phyloP scores from a whole-genome alignment of 139 green algal genomes.

The Picochlorum costavermella region DNA sequence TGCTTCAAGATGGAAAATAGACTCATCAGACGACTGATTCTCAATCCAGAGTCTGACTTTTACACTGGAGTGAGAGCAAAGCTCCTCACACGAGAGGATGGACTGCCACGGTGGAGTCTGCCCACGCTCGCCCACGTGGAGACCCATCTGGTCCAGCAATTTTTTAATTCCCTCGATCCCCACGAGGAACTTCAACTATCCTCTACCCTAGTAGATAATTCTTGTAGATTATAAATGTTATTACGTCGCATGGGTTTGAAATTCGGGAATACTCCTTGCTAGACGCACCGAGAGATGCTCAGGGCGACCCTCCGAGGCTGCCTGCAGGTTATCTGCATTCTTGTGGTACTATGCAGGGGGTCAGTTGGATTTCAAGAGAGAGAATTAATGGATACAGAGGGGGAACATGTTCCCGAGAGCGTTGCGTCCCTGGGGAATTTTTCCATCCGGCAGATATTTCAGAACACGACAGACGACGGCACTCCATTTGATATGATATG shows the following conservation, averaged over 20 bases:
- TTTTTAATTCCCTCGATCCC: constrained; percentile 12
- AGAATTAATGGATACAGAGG: no score
- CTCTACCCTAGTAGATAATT: background rate
- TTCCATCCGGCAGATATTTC: background rate
- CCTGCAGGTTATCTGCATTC: no score
- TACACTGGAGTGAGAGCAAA: constrained; percentile 45
- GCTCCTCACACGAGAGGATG: constrained; percentile 62
- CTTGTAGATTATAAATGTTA: constrained; percentile 6
- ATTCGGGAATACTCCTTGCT: no score
- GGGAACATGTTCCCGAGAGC: no score
- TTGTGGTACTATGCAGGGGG: no score
- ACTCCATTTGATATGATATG: constrained; percentile 2
- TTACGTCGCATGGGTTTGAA: no score
- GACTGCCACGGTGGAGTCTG: constrained; percentile 50
- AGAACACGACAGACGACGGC: background rate
- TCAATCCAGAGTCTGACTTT: constrained; percentile 18
- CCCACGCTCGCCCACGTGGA: constrained; percentile 36
- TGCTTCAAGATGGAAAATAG: constrained; percentile 58
- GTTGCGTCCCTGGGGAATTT: no score
- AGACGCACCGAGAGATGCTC: no score
- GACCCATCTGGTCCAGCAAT: background rate
- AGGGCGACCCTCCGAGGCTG: no score
- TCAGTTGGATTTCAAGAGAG: no score
- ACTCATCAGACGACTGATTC: constrained; percentile 22
- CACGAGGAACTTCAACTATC: constrained; percentile 27